Conservation (phyloP, 768 basidiomycete species). For the Myochromella boudieri region DNA sequence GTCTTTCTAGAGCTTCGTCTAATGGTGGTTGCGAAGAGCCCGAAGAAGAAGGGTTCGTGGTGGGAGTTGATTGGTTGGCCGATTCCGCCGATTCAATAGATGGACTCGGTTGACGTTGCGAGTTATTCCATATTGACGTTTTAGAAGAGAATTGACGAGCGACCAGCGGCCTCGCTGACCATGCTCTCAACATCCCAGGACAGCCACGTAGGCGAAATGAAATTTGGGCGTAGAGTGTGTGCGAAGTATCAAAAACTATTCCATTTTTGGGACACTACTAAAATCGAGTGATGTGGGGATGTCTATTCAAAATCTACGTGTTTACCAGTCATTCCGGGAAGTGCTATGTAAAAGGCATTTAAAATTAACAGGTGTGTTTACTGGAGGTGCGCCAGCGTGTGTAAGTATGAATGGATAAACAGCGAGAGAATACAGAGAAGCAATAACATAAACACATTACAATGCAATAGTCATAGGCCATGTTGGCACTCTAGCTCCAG, state of each 20-base stretch:
- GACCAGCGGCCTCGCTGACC: slow-evolving; percentile 26
- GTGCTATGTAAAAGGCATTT: slow-evolving; percentile 13
- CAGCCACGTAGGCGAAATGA: too few relatives aligned
- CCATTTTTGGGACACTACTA: too few relatives aligned
- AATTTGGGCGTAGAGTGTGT: too few relatives aligned
- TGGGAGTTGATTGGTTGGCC: slow-evolving; percentile 19
- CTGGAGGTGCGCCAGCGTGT: slow-evolving; percentile 4
- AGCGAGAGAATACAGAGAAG: slow-evolving; percentile 4
- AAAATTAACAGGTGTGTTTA: slow-evolving; percentile 20
- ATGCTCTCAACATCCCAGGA: slow-evolving; percentile 33
- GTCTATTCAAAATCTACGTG: slow-evolving; percentile 18
- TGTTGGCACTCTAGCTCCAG: slow-evolving; percentile 63
- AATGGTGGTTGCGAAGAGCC: slow-evolving; percentile 9
- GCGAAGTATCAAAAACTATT: too few relatives aligned
- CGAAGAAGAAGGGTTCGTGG: slow-evolving; percentile 3
- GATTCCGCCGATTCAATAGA: slow-evolving; percentile 2
- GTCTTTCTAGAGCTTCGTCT: slow-evolving; percentile 11
- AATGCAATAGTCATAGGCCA: slow-evolving; percentile 14
- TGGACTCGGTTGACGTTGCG: slow-evolving; percentile 10
- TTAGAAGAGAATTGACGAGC: slow-evolving; percentile 30
- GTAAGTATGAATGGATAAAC: slow-evolving; percentile 8
- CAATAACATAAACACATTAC: slow-evolving; percentile 7
- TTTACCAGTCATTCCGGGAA: slow-evolving; percentile 12
- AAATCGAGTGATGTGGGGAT: too few relatives aligned
- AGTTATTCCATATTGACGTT: slow-evolving; percentile 30